Conservation (phyloP, 371 early-diverging fungal genomes). For the Mucor irregularis region DNA sequence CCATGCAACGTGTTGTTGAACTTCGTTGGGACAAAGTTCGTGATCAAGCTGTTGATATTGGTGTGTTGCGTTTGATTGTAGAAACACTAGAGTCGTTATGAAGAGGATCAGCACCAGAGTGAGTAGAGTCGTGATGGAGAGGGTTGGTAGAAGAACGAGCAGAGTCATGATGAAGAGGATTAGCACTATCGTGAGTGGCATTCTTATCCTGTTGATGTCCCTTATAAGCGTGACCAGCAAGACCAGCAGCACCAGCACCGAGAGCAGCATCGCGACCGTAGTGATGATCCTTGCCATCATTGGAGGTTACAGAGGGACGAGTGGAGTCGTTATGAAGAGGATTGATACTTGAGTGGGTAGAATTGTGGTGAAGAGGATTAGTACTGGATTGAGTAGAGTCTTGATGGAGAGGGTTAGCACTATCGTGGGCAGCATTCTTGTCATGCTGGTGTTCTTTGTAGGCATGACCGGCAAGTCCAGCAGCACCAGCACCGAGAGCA, state of each 20-base stretch:
- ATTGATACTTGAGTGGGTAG: neutral
- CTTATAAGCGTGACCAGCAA: constrained; percentile 9
- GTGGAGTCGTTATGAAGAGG: neutral
- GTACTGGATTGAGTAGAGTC: no score
- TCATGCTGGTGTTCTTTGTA: neutral
- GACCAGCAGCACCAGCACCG: constrained; percentile 1
- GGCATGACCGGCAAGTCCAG: constrained; percentile 5
- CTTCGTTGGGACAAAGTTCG: constrained; percentile 29
- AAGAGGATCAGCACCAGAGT: neutral
- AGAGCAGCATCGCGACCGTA: neutral
- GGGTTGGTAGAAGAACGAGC: neutral
- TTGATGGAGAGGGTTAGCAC: neutral
- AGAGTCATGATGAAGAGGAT: neutral
- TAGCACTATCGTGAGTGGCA: neutral
- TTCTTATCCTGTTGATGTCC: neutral
- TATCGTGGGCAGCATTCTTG: neutral
- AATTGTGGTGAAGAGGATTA: neutral
- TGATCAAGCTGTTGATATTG: constrained; percentile 66
- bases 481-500: constrained; percentile 6
- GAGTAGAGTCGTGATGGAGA: neutral
- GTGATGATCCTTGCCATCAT: neutral
- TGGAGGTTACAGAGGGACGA: neutral
- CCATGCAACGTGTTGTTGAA: constrained; percentile 84
- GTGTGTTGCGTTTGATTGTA: constrained; percentile 72
- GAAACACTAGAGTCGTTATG: constrained; percentile 27